phyloP scores from a whole-genome alignment of 306 rosid genomes.

The Pachyrhizus erosus region DNA sequence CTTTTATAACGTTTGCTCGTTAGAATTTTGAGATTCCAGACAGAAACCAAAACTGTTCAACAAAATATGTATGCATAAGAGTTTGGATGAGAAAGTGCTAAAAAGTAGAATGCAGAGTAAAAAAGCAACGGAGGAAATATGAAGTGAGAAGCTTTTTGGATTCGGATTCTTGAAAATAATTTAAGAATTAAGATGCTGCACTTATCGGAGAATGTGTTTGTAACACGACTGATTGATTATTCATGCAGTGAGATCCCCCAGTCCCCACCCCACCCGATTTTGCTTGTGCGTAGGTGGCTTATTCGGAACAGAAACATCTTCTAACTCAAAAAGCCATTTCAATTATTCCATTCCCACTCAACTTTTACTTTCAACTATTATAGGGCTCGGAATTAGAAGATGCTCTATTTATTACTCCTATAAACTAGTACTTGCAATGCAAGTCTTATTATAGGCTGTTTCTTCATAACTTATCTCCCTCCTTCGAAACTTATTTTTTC shows the following conservation, averaged over 20 bases:
- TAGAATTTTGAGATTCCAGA: background rate
- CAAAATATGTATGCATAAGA: background rate
- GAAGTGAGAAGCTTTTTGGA: background rate
- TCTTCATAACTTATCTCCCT: no score
- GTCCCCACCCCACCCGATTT: background rate
- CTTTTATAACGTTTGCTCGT: background rate
- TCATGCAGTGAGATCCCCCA: conserved; percentile 6
- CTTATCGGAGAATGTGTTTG: background rate
- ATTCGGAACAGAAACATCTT: background rate
- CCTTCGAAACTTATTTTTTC: no score
- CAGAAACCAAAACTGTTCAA: background rate
- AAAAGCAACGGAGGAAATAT: background rate
- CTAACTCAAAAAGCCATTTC: background rate
- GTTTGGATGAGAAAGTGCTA: background rate
- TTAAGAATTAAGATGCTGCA: background rate
- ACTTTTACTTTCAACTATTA: background rate
- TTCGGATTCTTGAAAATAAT: conserved; percentile 27
- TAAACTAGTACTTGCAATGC: no score
- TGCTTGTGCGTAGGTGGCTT: background rate
- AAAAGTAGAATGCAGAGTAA: background rate
- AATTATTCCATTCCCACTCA: background rate
- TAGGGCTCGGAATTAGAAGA: no score
- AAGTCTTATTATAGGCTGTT: no score
- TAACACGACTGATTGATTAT: background rate
- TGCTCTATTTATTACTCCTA: no score